phyloP scores from a whole-genome alignment of 768 basidiomycete species.

The Suillus subaureus region DNA sequence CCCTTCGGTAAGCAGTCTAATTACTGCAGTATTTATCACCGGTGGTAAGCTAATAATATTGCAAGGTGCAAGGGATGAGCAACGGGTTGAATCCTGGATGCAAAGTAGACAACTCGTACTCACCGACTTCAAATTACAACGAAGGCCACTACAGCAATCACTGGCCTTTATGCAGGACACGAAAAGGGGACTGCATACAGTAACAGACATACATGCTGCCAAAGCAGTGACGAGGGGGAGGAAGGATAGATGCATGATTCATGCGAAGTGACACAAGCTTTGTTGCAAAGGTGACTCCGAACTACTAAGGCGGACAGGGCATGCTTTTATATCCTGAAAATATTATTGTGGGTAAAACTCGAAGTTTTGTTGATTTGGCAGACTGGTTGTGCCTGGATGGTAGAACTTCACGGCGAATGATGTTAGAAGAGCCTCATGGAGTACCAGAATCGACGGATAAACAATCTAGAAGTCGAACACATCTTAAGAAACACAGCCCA shows the following conservation, averaged over 20 bases:
- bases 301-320: neutral
- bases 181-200: neutral
- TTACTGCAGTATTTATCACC: neutral
- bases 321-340: neutral
- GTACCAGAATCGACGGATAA: no score
- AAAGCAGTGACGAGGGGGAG: neutral
- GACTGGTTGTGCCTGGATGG: neutral
- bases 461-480: no score
- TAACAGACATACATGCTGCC: neutral
- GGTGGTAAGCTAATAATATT: neutral
- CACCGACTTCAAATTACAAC: neutral
- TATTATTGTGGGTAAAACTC: neutral
- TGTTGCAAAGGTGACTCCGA: neutral
- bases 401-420: no score
- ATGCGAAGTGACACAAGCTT: neutral
- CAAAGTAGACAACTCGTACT: neutral
- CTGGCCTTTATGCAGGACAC: no score
- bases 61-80: neutral
- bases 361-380: neutral
- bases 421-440: no score
- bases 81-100: neutral
- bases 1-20: neutral
- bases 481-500: no score
- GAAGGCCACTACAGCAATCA: neutral
- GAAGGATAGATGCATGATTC: neutral